Percentiles rank a stretch among this genome's conserved stretches.
These are phyloP conservation scores for Suillus weaverae DNA, from an alignment of 768 basidiomycete species.

Conservation along the genomic window DNA sequence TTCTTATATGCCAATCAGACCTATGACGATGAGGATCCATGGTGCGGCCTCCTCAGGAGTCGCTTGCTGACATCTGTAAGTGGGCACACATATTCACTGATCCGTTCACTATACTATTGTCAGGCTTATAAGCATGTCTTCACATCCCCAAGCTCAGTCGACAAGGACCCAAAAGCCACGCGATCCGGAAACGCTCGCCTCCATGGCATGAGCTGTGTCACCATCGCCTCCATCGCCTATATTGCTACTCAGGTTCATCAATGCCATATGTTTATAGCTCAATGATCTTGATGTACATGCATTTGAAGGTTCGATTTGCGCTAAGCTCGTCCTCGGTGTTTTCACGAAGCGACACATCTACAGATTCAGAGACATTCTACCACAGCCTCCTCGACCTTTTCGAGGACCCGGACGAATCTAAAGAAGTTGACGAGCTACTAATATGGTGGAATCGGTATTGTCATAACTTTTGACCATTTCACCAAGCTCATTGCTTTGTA, in stretches of 20 bases:
- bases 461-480: no score
- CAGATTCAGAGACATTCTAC: no score
- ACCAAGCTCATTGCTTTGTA: no score
- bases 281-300: no score
- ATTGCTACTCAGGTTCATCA: slow-evolving; percentile 17
- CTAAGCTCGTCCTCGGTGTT: no score
- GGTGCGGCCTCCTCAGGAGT: slow-evolving; percentile 25
- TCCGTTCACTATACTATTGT: slow-evolving; percentile 20
- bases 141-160: slow-evolving; percentile 29
- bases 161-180: slow-evolving; percentile 24
- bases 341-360: no score
- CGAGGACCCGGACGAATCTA: no score
- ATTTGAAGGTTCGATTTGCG: not conserved
- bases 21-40: slow-evolving; percentile 17
- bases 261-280: not conserved
- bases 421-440: no score
- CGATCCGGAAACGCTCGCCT: slow-evolving; percentile 19
- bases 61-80: slow-evolving; percentile 22
- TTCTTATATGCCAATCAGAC: slow-evolving; percentile 19
- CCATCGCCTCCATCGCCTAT: slow-evolving; percentile 18
- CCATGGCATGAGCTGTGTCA: slow-evolving; percentile 17
- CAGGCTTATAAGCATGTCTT: slow-evolving; percentile 30
- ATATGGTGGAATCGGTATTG: no score
- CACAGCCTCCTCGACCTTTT: no score
- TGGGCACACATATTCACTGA: not conserved